Evolutionary conservation across 2,329 filamentous ascomycete species (phyloP).

Genomic region (Biscogniauxia marginata): DNA sequence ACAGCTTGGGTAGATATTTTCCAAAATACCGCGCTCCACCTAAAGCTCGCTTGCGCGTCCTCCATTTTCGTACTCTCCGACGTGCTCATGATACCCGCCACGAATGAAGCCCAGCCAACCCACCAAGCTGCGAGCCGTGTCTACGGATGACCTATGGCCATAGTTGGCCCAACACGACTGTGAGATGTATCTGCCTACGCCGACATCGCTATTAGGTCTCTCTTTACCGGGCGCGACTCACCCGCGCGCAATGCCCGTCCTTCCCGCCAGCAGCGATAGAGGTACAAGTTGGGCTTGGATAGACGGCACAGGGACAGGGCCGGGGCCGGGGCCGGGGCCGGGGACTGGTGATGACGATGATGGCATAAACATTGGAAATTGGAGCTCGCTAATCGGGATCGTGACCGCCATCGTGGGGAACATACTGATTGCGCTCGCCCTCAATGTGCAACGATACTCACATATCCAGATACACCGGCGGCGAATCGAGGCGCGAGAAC

Average conservation of each 20-base stretch:
- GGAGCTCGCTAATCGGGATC: constrained; percentile 95
- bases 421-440: constrained; percentile 86
- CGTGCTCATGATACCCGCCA: constrained; percentile 8
- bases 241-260: neutral
- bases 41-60: neutral
- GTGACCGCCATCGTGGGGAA: constrained; percentile 90
- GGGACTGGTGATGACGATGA: constrained; percentile 30
- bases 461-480: constrained; percentile 81
- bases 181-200: neutral
- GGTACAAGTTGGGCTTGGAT: constrained; percentile 3
- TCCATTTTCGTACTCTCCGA: neutral
- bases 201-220: neutral
- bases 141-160: constrained; percentile 11
- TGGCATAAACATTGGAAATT: constrained; percentile 59
- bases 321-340: constrained; percentile 13
- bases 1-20: no score
- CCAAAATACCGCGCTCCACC: neutral
- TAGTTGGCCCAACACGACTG: constrained; percentile 11
- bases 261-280: neutral
- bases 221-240: constrained; percentile 11
- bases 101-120: constrained; percentile 16
- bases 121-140: constrained; percentile 7
- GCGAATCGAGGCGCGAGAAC: constrained; percentile 56
- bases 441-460: constrained; percentile 95
- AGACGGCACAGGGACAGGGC: constrained; percentile 15